phyloP scores from a whole-genome alignment of 2,329 filamentous ascomycete genomes.

The Penicillium sp. region DNA sequence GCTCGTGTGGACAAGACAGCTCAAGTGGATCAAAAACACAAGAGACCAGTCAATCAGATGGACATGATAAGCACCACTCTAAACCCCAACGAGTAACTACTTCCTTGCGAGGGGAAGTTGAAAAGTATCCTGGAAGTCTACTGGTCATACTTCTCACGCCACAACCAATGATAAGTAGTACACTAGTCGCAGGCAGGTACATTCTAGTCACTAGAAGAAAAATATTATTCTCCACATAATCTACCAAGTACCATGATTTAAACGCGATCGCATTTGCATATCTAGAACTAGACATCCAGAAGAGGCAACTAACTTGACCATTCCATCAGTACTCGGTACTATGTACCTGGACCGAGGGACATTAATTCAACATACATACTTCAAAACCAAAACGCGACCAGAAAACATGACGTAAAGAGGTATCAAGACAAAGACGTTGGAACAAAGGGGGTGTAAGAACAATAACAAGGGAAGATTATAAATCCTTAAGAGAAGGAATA shows the following conservation, averaged over 20 bases:
- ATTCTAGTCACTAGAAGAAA: not conserved
- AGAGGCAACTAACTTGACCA: not conserved
- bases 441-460: not conserved
- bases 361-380: not conserved
- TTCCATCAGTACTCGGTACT: not conserved
- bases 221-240: not conserved
- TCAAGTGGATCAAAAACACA: not conserved
- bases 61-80: conserved; percentile 18
- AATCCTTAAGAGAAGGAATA: not conserved
- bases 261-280: not conserved
- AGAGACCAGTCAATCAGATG: not conserved
- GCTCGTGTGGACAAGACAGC: conserved; percentile 5
- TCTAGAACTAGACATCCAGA: not conserved
- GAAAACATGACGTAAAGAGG: conserved; percentile 1
- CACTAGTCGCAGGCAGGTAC: conserved; percentile 10
- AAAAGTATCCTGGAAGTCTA: conserved; percentile 7
- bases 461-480: conserved; percentile 4
- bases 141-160: not conserved
- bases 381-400: conserved; percentile 3
- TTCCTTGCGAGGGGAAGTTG: conserved; percentile 19
- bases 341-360: too few relatives aligned
- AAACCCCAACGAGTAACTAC: conserved; percentile 20
- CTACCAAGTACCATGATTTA: not conserved
- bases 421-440: conserved; percentile 2
- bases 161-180: not conserved